Conservation (phyloP, 768 basidiomycete species). For the Boletus vermiculosoides region DNA sequence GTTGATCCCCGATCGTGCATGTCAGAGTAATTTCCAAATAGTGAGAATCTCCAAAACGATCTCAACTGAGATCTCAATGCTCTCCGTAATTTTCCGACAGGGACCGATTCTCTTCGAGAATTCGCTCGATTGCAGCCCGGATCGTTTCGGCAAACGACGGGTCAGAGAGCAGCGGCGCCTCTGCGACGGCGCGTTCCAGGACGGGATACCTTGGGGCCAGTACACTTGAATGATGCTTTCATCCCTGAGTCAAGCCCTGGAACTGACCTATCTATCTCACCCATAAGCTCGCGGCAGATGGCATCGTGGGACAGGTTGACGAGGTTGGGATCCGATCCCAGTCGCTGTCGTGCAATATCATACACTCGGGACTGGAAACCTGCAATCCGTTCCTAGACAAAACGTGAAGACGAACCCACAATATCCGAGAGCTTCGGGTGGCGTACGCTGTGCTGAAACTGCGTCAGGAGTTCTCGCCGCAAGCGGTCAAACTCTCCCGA, state of each 20-base stretch:
- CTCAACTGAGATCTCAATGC: not conserved
- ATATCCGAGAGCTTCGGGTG: not conserved
- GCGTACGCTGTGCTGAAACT: constrained; percentile 63
- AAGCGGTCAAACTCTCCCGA: constrained; percentile 77
- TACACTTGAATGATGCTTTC: not conserved
- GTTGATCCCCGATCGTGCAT: not conserved
- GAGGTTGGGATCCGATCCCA: constrained; percentile 53
- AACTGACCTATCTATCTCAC: constrained; percentile 67
- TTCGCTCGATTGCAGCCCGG: constrained; percentile 42
- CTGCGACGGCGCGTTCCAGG: constrained; percentile 59
- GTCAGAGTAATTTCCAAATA: not conserved
- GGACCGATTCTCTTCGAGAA: constrained; percentile 41
- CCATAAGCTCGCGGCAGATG: constrained; percentile 61
- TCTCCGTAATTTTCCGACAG: not conserved
- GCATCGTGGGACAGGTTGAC: constrained; percentile 50
- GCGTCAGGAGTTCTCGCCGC: constrained; percentile 58
- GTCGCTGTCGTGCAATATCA: constrained; percentile 56
- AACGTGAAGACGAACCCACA: not conserved
- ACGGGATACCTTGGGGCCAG: constrained; percentile 52
- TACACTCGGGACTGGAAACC: constrained; percentile 58
- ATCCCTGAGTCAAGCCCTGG: too few species aligned
- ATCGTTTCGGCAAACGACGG: constrained; percentile 44
- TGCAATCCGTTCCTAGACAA: constrained; percentile 46
- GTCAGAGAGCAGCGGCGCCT: constrained; percentile 50
- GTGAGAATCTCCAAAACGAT: not conserved